Evolutionary conservation across 805 yeast genomes (phyloP).

Genomic region (Starmerella geochares): DNA sequence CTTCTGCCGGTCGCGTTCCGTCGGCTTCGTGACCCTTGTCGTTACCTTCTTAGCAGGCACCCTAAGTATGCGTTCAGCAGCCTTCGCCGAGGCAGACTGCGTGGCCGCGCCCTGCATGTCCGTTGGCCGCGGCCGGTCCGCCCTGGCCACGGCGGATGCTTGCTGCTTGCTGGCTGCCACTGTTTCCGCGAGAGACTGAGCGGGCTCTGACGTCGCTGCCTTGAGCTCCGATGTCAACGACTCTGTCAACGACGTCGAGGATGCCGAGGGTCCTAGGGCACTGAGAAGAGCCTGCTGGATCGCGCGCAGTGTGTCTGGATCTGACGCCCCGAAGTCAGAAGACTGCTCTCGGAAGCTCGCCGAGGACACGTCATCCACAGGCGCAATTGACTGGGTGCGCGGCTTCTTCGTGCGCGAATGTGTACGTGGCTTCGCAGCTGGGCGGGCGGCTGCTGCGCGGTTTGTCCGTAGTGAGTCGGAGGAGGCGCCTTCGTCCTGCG

Average conservation of each 20-base stretch:
- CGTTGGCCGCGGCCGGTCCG: neutral
- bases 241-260: slow-evolving; percentile 18
- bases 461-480: neutral
- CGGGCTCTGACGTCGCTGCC: neutral
- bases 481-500: neutral
- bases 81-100: neutral
- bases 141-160: neutral
- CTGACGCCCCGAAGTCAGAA: slow-evolving; percentile 21
- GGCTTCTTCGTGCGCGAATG: slow-evolving; percentile 1
- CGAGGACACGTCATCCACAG: neutral
- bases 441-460: neutral
- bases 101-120: neutral
- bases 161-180: neutral
- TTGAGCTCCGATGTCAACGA: slow-evolving; percentile 6
- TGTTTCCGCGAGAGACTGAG: neutral
- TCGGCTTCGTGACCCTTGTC: slow-evolving; percentile 11
- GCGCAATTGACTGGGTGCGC: neutral
- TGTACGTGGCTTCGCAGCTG: neutral
- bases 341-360: neutral
- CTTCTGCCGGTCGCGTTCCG: slow-evolving; percentile 41
- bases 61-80: neutral
- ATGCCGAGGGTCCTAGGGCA: slow-evolving; percentile 16
- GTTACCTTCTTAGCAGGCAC: slow-evolving; percentile 5
- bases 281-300: slow-evolving; percentile 27
- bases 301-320: slow-evolving; percentile 26